Percentiles rank a stretch among this genome's conserved stretches.
Conservation (phyloP, 2,329 filamentous ascomycete species). For the Cordyceps cicadae region DNA sequence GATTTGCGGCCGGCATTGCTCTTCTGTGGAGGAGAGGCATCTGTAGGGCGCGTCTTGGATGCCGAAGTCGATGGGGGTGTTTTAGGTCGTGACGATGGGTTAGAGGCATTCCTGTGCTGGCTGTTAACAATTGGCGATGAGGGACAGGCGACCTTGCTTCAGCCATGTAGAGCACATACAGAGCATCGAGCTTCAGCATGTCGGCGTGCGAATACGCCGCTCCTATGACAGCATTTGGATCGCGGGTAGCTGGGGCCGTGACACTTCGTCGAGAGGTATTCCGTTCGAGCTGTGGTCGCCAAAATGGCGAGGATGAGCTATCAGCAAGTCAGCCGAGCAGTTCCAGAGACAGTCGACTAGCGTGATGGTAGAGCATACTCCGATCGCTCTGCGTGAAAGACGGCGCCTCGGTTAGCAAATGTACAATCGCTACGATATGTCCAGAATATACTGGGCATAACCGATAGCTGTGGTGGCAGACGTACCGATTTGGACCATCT, state of each 20-base stretch:
- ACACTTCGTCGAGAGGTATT: slow-evolving; percentile 42
- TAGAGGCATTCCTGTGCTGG: slow-evolving; percentile 47
- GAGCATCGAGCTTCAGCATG: slow-evolving; percentile 75
- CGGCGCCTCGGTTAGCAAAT: slow-evolving; percentile 21
- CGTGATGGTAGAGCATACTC: slow-evolving; percentile 42
- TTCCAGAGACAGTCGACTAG: not conserved
- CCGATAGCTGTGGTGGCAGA: slow-evolving; percentile 16
- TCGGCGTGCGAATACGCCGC: slow-evolving; percentile 95
- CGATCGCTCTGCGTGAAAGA: slow-evolving; percentile 43
- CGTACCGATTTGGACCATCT: slow-evolving; percentile 99
- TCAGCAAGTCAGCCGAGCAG: slow-evolving; percentile 19
- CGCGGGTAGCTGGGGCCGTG: slow-evolving; percentile 36
- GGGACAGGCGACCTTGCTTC: not conserved
- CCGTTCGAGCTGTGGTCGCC: slow-evolving; percentile 55
- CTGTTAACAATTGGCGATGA: slow-evolving; percentile 12
- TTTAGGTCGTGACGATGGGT: slow-evolving; percentile 56
- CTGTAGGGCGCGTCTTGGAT: slow-evolving; percentile 40
- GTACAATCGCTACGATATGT: not conserved
- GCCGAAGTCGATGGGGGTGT: slow-evolving; percentile 62
- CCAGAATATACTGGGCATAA: not conserved
- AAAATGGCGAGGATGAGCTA: slow-evolving; percentile 85
- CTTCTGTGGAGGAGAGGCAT: slow-evolving; percentile 48
- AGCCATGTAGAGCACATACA: slow-evolving; percentile 45
- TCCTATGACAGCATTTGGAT: slow-evolving; percentile 72
- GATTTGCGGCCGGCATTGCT: slow-evolving; percentile 46